Percentiles rank a stretch among this genome's conserved stretches.
Conservation (phyloP, 2,329 filamentous ascomycete species). For the Pestalotiopsis sp. region DNA sequence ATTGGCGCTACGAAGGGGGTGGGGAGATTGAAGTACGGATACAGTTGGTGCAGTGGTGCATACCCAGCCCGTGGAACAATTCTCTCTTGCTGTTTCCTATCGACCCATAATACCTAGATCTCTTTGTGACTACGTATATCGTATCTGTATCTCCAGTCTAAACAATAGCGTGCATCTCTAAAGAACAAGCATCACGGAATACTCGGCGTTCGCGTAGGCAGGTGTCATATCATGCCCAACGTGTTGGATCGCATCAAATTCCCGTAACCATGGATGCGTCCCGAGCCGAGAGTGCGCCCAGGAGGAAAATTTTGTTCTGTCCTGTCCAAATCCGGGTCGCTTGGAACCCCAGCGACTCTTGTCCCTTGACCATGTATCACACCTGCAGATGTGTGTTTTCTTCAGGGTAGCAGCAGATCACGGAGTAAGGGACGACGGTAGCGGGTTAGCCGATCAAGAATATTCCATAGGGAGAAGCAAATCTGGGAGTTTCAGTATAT, state of each 20-base stretch:
- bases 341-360: background rate
- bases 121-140: too few relatives aligned
- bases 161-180: background rate
- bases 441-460: background rate
- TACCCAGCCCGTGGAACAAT: background rate
- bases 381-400: background rate
- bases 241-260: background rate
- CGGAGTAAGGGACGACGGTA: background rate
- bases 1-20: background rate
- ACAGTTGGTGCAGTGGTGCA: background rate
- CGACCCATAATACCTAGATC: background rate
- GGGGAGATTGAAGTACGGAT: background rate
- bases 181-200: background rate
- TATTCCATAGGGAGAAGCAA: background rate
- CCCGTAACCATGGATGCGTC: background rate
- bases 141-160: background rate
- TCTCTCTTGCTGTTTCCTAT: background rate
- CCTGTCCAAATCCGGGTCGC: background rate
- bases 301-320: too few relatives aligned
- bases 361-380: background rate
- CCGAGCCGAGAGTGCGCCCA: background rate
- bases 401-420: background rate
- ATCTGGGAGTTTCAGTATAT: background rate
- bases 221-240: background rate
- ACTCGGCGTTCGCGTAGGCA: background rate